A percentile compares a stretch with the other conserved stretches of the same genome.
phyloP scores from a whole-genome alignment of 495 filamentous ascomycete species.

The Diplogelasinospora grovesii region DNA sequence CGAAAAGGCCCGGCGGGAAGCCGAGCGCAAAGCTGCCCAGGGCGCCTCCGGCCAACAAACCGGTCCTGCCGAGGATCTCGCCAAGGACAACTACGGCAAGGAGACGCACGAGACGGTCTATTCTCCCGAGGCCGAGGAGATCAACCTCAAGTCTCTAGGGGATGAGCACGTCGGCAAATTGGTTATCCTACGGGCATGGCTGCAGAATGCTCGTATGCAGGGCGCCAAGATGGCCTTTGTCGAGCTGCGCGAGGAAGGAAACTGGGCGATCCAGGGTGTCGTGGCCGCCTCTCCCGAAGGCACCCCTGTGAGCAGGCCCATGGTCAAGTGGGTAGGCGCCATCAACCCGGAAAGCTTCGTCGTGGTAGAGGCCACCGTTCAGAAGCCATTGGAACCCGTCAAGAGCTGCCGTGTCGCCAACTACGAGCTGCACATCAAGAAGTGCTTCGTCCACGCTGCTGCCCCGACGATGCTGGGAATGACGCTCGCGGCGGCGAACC shows the following conservation, averaged over 20 bases:
- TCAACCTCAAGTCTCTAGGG: slow-evolving; percentile 48
- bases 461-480: slow-evolving; percentile 61
- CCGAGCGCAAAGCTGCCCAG: slow-evolving; percentile 40
- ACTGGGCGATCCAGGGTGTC: slow-evolving; percentile 48
- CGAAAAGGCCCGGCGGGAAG: slow-evolving; percentile 45
- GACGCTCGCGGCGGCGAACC: slow-evolving; percentile 60
- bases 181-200: slow-evolving; percentile 71
- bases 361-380: slow-evolving; percentile 69
- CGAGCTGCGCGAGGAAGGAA: slow-evolving; percentile 75
- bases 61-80: slow-evolving; percentile 57
- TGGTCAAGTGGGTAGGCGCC: slow-evolving; percentile 84
- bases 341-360: slow-evolving; percentile 81
- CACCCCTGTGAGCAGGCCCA: slow-evolving; percentile 61
- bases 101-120: slow-evolving; percentile 26
- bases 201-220: slow-evolving; percentile 83
- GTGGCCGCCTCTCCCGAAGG: slow-evolving; percentile 51
- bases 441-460: slow-evolving; percentile 60
- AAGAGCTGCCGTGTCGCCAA: slow-evolving; percentile 69
- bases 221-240: slow-evolving; percentile 90
- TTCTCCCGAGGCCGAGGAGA: slow-evolving; percentile 29
- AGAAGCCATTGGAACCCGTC: slow-evolving; percentile 75
- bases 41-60: slow-evolving; percentile 42
- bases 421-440: slow-evolving; percentile 80
- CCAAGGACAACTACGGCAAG: slow-evolving; percentile 64
- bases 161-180: slow-evolving; percentile 62